phyloP scores from a whole-genome alignment of 768 basidiomycete genomes.

The Pisolithus tinctorius region DNA sequence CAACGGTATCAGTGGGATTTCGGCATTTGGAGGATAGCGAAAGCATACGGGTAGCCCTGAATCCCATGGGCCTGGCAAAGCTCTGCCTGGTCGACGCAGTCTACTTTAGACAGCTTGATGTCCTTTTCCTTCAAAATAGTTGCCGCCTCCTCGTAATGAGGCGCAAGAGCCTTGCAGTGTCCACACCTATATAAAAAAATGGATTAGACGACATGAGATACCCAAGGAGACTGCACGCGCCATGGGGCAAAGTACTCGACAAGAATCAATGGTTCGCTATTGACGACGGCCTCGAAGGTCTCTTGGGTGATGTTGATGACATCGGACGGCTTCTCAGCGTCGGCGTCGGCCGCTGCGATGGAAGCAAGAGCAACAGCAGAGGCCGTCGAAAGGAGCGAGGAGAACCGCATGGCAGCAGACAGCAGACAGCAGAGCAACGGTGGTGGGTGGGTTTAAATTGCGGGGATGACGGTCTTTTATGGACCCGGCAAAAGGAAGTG shows the following conservation, averaged over 20 bases:
- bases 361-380: conserved; percentile 50
- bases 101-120: conserved; percentile 93
- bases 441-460: not conserved
- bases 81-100: conserved; percentile 92
- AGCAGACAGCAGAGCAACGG: conserved; percentile 13
- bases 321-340: conserved; percentile 49
- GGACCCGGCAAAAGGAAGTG: conserved; percentile 4
- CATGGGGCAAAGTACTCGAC: conserved; percentile 96
- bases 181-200: conserved; percentile 63
- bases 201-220: not conserved
- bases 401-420: conserved; percentile 56
- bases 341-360: conserved; percentile 41
- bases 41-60: conserved; percentile 86
- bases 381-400: conserved; percentile 39
- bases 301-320: conserved; percentile 69
- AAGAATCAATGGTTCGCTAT: conserved; percentile 65
- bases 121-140: conserved; percentile 84
- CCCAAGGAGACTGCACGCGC: conserved; percentile 28
- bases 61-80: conserved; percentile 86
- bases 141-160: conserved; percentile 91
- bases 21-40: not conserved
- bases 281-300: conserved; percentile 62
- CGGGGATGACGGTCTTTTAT: conserved; percentile 14
- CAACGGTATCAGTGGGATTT: not conserved
- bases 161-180: conserved; percentile 93